Evolutionary conservation across 768 basidiomycete genomes (phyloP).

Genomic region (Suillus occidentalis): DNA sequence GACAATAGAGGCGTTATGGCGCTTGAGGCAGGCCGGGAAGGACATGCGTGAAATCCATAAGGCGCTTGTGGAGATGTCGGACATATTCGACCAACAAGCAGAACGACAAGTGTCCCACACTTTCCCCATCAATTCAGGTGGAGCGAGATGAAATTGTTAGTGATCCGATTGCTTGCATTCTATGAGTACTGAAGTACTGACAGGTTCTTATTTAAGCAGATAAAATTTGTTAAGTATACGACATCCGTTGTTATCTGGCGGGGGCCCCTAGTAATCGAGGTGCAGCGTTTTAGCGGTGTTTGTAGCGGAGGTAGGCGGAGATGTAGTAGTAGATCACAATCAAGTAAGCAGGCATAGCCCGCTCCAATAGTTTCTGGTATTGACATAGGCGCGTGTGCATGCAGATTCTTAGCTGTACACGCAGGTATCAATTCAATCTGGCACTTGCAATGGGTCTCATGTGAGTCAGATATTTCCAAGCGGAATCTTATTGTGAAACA

Average conservation of each 20-base stretch:
- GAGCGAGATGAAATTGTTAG: background rate
- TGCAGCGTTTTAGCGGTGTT: too few relatives aligned
- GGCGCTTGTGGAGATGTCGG: constrained; percentile 37
- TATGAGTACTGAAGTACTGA: background rate
- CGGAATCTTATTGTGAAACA: background rate
- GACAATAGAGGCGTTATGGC: background rate
- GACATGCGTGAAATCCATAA: constrained; percentile 14
- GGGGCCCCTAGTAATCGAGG: too few relatives aligned
- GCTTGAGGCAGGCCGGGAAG: background rate
- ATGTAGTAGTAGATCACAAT: too few relatives aligned
- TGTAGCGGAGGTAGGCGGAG: too few relatives aligned
- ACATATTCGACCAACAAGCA: background rate
- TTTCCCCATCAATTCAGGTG: background rate
- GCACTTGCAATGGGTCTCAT: background rate
- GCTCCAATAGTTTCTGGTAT: background rate
- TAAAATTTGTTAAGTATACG: background rate
- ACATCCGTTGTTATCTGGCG: background rate
- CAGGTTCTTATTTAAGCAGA: background rate
- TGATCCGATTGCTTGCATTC: background rate
- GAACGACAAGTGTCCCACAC: background rate
- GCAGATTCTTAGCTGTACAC: background rate
- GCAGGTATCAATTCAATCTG: background rate
- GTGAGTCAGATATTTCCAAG: background rate
- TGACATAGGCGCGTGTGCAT: background rate
- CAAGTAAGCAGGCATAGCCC: too few relatives aligned